Evolutionary conservation across 371 early-diverging fungal genomes (phyloP).

Genomic region (Apophysomyces sp.): DNA sequence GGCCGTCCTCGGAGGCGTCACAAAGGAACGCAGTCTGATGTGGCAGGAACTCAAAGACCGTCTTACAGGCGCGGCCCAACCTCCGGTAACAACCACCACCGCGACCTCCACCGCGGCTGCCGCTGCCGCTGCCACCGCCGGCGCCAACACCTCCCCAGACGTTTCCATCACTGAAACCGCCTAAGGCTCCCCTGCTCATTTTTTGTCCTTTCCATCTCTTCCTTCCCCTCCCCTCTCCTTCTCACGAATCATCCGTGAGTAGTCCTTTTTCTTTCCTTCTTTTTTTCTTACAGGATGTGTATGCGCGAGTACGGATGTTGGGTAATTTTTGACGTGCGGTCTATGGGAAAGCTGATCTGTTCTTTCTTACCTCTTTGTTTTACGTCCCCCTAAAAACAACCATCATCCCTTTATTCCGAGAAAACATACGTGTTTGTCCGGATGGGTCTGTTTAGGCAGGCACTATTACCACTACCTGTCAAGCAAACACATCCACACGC

Average conservation of each 20-base stretch:
- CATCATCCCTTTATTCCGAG: background rate
- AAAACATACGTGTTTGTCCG: background rate
- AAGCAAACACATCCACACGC: background rate
- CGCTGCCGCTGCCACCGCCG: background rate
- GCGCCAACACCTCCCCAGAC: background rate
- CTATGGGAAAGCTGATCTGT: too few relatives aligned
- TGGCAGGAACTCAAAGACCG: slow-evolving; percentile 55
- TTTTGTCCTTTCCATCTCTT: background rate
- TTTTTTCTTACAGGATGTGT: background rate
- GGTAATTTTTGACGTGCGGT: too few relatives aligned
- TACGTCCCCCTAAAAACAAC: too few relatives aligned
- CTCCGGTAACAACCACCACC: background rate
- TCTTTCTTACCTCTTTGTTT: background rate
- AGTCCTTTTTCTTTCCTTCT: slow-evolving; percentile 1
- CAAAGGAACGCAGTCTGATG: slow-evolving; percentile 49
- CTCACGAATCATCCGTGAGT: background rate
- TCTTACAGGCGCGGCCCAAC: slow-evolving; percentile 12
- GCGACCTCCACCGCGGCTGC: background rate
- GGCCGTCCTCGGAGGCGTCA: slow-evolving; percentile 61
- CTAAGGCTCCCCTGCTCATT: background rate
- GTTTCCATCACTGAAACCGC: slow-evolving; percentile 3
- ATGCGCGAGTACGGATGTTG: background rate
- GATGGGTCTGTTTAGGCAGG: background rate
- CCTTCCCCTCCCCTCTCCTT: background rate
- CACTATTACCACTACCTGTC: background rate